Conservation (phyloP, 441 rosid species). For the Populus tomentosa region DNA sequence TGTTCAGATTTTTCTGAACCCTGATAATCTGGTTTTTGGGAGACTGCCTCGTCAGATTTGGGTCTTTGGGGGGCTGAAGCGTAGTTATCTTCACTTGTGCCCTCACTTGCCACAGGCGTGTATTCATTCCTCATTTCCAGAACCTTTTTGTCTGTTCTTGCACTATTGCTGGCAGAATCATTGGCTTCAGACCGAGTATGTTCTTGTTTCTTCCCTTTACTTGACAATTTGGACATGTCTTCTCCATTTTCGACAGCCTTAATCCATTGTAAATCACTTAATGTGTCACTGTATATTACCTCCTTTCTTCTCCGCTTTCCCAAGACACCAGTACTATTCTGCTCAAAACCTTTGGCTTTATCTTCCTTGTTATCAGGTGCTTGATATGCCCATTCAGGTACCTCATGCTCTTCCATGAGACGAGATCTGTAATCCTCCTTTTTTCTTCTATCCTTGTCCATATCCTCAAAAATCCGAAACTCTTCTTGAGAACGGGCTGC, state of each 20-base stretch:
- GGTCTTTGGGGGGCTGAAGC: constrained; percentile 42
- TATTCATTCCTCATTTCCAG: constrained; percentile 28
- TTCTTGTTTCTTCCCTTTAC: constrained; percentile 46
- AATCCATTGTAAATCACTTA: constrained; percentile 87
- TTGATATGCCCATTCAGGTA: constrained; percentile 94
- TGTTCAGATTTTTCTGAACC: constrained; percentile 36
- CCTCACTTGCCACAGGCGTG: constrained; percentile 48
- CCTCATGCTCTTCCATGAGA: constrained; percentile 96
- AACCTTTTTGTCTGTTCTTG: constrained; percentile 27
- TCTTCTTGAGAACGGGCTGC: constrained; percentile 94
- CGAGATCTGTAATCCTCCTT: constrained; percentile 87
- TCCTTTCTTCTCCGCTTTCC: constrained; percentile 91
- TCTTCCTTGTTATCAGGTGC: constrained; percentile 53
- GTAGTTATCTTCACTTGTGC: constrained; percentile 61
- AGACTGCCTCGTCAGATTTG: constrained; percentile 29
- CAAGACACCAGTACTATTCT: constrained; percentile 40
- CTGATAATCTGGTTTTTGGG: constrained; percentile 32
- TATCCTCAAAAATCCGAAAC: constrained; percentile 85
- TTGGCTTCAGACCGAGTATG: constrained; percentile 37
- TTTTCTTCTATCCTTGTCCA: constrained; percentile 91
- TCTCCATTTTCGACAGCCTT: constrained; percentile 92
- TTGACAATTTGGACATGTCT: constrained; percentile 47
- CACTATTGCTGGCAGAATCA: constrained; percentile 38
- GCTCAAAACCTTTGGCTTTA: constrained; percentile 50
- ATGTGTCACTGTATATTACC: constrained; percentile 69